A percentile compares a stretch with the other conserved stretches of the same genome.
Conservation (phyloP, 164 flowering plant genomes). For the Vitis rupestris region DNA sequence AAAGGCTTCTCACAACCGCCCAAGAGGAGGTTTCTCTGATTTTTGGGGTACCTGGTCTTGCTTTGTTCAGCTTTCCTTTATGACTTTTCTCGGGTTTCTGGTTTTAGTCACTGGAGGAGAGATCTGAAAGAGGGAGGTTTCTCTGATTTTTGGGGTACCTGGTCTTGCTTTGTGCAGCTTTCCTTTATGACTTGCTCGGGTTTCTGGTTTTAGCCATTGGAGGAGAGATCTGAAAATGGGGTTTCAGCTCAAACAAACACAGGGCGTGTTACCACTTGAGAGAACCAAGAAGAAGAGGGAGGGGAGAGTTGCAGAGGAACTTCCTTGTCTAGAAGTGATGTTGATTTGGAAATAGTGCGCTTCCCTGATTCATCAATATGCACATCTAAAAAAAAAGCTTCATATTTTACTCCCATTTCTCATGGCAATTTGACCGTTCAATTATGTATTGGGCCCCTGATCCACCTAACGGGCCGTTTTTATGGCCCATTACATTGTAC, state of each 20-base stretch:
- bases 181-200: slow-evolving; percentile 34
- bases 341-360: too few relatives aligned
- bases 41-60: slow-evolving; percentile 24
- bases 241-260: slow-evolving; percentile 8
- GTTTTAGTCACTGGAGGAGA: slow-evolving; percentile 48
- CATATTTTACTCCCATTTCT: too few relatives aligned
- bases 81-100: slow-evolving; percentile 34
- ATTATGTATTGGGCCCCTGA: neutral
- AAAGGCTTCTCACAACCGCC: slow-evolving; percentile 59
- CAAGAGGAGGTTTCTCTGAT: slow-evolving; percentile 55
- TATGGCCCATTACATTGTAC: too few relatives aligned
- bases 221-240: slow-evolving; percentile 2
- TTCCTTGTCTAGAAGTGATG: too few relatives aligned
- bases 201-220: slow-evolving; percentile 53
- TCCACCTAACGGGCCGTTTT: too few relatives aligned
- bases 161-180: slow-evolving; percentile 25
- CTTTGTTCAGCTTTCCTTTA: slow-evolving; percentile 30
- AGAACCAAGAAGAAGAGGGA: slow-evolving; percentile 4
- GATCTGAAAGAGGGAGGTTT: slow-evolving; percentile 19
- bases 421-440: slow-evolving; percentile 4
- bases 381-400: too few relatives aligned
- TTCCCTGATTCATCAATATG: too few relatives aligned
- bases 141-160: slow-evolving; percentile 28
- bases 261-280: neutral
- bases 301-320: slow-evolving; percentile 3